Conservation (phyloP, 1,284 basidiomycete species). For the Tilletia indica region DNA sequence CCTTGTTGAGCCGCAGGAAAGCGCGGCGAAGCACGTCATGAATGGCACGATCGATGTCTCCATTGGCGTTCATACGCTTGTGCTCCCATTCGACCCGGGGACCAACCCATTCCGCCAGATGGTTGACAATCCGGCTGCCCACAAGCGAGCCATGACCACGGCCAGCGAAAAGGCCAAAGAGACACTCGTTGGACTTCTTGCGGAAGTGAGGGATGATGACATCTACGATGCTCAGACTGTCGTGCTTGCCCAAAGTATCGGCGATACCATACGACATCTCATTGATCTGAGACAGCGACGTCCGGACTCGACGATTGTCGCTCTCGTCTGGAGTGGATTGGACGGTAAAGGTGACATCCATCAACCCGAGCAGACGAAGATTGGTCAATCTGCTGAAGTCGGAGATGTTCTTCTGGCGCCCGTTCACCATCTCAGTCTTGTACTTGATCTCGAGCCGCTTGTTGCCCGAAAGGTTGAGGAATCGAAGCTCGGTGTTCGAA, state of each 20-base stretch:
- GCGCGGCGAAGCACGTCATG: constrained; percentile 46
- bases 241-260: constrained; percentile 73
- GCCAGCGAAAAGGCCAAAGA: constrained; percentile 88
- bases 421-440: constrained; percentile 53
- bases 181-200: constrained; percentile 73
- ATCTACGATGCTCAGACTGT: constrained; percentile 78
- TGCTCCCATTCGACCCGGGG: constrained; percentile 44
- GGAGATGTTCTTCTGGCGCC: constrained; percentile 63
- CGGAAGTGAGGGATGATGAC: constrained; percentile 87
- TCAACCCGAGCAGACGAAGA: constrained; percentile 85
- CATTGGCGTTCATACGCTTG: constrained; percentile 18
- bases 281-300: constrained; percentile 84
- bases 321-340: constrained; percentile 73
- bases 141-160: constrained; percentile 60
- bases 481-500: constrained; percentile 87
- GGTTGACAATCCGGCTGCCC: constrained; percentile 64
- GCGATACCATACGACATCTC: constrained; percentile 96
- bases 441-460: constrained; percentile 84
- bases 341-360: constrained; percentile 87
- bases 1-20: constrained; percentile 50
- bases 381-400: constrained; percentile 82
- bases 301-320: constrained; percentile 86
- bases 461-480: constrained; percentile 84
- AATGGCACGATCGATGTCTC: constrained; percentile 24
- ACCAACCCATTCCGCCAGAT: constrained; percentile 45